Conservation (phyloP, 768 basidiomycete genomes). For the Agrocybe praecox region DNA sequence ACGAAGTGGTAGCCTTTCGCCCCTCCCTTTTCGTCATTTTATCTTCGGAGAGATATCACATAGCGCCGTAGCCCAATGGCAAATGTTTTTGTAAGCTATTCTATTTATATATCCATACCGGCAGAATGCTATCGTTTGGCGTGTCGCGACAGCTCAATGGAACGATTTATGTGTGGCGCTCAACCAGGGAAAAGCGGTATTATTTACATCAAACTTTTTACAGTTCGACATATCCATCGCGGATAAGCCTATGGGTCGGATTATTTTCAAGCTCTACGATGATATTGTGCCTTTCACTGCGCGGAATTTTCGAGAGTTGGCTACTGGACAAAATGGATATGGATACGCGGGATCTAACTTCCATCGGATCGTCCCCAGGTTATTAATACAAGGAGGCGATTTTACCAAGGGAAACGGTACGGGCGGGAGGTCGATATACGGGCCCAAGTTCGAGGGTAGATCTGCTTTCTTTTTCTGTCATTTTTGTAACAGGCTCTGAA, state of each 20-base stretch:
- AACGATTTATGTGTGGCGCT: too few relatives aligned
- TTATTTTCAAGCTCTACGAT: slow-evolving; percentile 89
- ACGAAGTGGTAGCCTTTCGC: neutral
- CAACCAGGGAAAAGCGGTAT: neutral
- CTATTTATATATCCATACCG: neutral
- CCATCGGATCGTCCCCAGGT: slow-evolving; percentile 84
- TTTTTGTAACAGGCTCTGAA: neutral
- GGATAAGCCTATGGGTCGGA: slow-evolving; percentile 49
- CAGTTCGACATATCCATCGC: slow-evolving; percentile 71
- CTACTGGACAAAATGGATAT: slow-evolving; percentile 72
- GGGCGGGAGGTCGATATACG: slow-evolving; percentile 83
- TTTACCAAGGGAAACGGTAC: slow-evolving; percentile 75
- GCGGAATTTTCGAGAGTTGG: slow-evolving; percentile 87
- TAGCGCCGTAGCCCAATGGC: too few relatives aligned
- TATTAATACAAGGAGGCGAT: slow-evolving; percentile 94
- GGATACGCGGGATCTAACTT: slow-evolving; percentile 74
- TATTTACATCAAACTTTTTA: slow-evolving; percentile 1
- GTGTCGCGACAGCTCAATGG: too few relatives aligned
- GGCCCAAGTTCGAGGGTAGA: slow-evolving; percentile 65
- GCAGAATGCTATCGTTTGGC: too few relatives aligned
- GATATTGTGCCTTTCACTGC: slow-evolving; percentile 75
- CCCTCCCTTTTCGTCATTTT: neutral
- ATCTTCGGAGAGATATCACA: neutral
- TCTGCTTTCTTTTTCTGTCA: slow-evolving; percentile 3
- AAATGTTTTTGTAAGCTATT: neutral